Conservation (phyloP, 371 early-diverging fungal genomes). For the Apophysomyces trapeziformis region DNA sequence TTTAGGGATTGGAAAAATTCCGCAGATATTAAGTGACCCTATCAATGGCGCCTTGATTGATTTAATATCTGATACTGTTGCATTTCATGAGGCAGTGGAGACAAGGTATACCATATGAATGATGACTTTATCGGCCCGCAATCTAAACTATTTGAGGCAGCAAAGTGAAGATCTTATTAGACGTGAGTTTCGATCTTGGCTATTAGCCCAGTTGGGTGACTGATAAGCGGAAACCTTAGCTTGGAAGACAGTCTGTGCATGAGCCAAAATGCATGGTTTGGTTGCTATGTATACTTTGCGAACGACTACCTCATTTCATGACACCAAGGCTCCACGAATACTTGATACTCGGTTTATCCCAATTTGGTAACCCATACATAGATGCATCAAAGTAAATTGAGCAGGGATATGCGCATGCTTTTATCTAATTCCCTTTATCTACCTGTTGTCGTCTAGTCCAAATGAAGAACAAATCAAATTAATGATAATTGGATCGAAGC, state of each 20-base stretch:
- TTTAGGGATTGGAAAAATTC: not conserved
- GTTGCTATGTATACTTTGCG: conserved; percentile 33
- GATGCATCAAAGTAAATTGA: conserved; percentile 15
- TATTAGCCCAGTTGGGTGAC: not conserved
- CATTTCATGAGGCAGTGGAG: conserved; percentile 34
- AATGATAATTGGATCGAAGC: conserved; percentile 15
- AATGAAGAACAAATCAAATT: conserved; percentile 20
- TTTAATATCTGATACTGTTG: conserved; percentile 35
- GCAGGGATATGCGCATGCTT: not conserved
- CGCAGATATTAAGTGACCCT: conserved; percentile 25
- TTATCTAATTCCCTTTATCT: not conserved
- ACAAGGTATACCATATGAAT: conserved; percentile 27
- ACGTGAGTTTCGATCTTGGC: conserved; percentile 8
- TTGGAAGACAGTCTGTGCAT: conserved; percentile 16
- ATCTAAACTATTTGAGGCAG: conserved; percentile 6
- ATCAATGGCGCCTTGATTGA: conserved; percentile 34
- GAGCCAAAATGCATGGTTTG: conserved; percentile 28
- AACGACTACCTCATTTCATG: conserved; percentile 29
- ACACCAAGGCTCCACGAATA: conserved; percentile 34
- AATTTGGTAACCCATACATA: conserved; percentile 33
- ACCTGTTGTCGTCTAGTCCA: not conserved
- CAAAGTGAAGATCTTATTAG: conserved; percentile 13
- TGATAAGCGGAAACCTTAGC: not conserved
- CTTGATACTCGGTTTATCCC: conserved; percentile 26
- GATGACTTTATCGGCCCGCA: not conserved